phyloP scores from a whole-genome alignment of 129 eudicot genomes.

The Silybum marianum region DNA sequence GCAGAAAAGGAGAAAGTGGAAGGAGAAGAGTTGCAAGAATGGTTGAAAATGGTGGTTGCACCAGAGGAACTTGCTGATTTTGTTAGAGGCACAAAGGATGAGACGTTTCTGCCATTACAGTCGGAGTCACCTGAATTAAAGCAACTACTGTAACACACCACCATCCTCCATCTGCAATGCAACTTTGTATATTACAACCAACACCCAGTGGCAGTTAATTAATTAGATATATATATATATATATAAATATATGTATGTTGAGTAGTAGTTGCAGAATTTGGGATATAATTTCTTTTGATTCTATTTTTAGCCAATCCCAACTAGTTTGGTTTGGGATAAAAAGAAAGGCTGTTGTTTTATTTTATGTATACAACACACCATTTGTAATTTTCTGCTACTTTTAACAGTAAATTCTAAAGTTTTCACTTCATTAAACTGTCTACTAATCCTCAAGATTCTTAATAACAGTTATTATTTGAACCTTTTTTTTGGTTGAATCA shows the following conservation, averaged over 20 bases:
- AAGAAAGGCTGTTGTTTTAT: background rate
- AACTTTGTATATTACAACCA: conserved; percentile 35
- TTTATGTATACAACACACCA: background rate
- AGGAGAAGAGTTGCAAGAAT: conserved; percentile 80
- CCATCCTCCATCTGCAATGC: conserved; percentile 17
- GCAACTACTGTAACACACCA: conserved; percentile 32
- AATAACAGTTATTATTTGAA: background rate
- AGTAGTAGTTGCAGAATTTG: conserved; percentile 19
- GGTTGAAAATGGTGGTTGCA: conserved; percentile 91
- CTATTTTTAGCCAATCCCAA: background rate
- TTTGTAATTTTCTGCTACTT: background rate
- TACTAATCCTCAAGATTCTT: background rate
- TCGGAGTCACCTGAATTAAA: conserved; percentile 45
- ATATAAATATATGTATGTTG: background rate
- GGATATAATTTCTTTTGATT: background rate
- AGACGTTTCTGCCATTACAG: conserved; percentile 67
- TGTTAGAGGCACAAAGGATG: conserved; percentile 57
- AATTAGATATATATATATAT: conserved; percentile 5
- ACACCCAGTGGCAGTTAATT: conserved; percentile 13
- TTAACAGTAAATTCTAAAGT: background rate
- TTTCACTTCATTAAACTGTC: background rate
- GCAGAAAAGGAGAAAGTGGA: conserved; percentile 85
- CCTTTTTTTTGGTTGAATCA: background rate
- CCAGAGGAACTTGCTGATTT: conserved; percentile 79
- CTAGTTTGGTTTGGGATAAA: conserved; percentile 3